These are phyloP conservation scores for Rhododendron simsii DNA, from an alignment of 148 eudicot genomes.

Conservation along the genomic window DNA sequence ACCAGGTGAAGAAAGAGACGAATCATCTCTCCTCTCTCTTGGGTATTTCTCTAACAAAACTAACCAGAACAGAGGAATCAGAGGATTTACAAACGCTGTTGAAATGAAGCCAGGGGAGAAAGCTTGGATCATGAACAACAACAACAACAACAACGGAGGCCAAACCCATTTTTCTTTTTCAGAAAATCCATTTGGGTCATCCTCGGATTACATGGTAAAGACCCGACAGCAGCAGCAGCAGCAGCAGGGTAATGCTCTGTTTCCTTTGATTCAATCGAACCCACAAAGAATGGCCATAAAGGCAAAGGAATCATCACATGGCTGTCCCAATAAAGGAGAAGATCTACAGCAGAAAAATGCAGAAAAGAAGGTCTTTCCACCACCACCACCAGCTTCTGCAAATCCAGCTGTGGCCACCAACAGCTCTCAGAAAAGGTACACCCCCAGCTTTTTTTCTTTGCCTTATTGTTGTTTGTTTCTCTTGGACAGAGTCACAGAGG, in stretches of 20 bases:
- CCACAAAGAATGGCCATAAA: slow-evolving; percentile 20
- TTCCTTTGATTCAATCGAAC: background rate
- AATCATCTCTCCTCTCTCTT: slow-evolving; percentile 30
- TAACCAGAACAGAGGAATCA: background rate
- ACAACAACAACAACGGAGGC: background rate
- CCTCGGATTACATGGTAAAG: background rate
- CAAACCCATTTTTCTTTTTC: background rate
- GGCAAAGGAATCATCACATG: slow-evolving; percentile 49
- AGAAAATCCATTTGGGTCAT: slow-evolving; percentile 7
- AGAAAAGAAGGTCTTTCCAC: slow-evolving; percentile 56
- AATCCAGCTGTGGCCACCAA: slow-evolving; percentile 70
- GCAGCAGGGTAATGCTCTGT: background rate
- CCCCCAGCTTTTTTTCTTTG: slow-evolving; percentile 11
- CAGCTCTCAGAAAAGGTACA: slow-evolving; percentile 86
- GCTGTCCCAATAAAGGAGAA: slow-evolving; percentile 35
- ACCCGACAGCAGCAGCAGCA: background rate
- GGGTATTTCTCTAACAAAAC: slow-evolving; percentile 13
- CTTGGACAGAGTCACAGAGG: slow-evolving; percentile 30
- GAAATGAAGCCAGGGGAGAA: background rate
- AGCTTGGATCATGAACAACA: background rate
- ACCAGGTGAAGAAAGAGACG: slow-evolving; percentile 46
- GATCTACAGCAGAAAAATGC: slow-evolving; percentile 25
- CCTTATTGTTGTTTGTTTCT: slow-evolving; percentile 10
- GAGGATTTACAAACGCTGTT: background rate
- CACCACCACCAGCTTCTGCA: slow-evolving; percentile 25